Conservation (phyloP, 805 yeast species). For the Schwanniomyces vanrijiae region DNA sequence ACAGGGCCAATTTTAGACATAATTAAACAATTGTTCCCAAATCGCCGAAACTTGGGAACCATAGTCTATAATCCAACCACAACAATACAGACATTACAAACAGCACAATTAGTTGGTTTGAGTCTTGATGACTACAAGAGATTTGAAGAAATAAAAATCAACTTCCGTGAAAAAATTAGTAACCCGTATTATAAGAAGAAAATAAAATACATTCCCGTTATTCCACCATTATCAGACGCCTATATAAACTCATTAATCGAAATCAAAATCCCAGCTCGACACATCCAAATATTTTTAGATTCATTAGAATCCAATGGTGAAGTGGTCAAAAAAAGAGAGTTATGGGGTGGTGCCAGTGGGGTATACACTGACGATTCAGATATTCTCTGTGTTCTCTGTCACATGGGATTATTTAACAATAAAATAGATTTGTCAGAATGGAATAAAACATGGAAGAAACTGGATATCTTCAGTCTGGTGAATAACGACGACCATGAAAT, state of each 20-base stretch:
- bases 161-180: slow-evolving; percentile 23
- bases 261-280: slow-evolving; percentile 52
- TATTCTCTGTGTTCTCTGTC: slow-evolving; percentile 69
- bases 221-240: slow-evolving; percentile 38
- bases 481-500: slow-evolving; percentile 19
- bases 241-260: slow-evolving; percentile 48
- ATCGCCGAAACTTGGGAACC: slow-evolving; percentile 48
- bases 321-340: slow-evolving; percentile 32
- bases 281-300: slow-evolving; percentile 36
- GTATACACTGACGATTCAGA: slow-evolving; percentile 94
- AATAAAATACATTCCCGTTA: slow-evolving; percentile 32
- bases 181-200: slow-evolving; percentile 20
- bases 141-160: slow-evolving; percentile 26
- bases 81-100: slow-evolving; percentile 43
- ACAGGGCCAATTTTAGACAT: slow-evolving; percentile 11
- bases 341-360: slow-evolving; percentile 85
- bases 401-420: slow-evolving; percentile 62
- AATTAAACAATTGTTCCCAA: slow-evolving; percentile 26
- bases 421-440: slow-evolving; percentile 29
- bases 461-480: slow-evolving; percentile 26
- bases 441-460: slow-evolving; percentile 28
- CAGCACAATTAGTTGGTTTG: slow-evolving; percentile 28
- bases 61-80: slow-evolving; percentile 59
- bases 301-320: slow-evolving; percentile 40
- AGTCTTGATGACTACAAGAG: slow-evolving; percentile 28